A percentile compares a stretch with the other conserved stretches of the same genome.
Conservation (phyloP, 2,329 filamentous ascomycete genomes). For the Didymella segeticola region DNA sequence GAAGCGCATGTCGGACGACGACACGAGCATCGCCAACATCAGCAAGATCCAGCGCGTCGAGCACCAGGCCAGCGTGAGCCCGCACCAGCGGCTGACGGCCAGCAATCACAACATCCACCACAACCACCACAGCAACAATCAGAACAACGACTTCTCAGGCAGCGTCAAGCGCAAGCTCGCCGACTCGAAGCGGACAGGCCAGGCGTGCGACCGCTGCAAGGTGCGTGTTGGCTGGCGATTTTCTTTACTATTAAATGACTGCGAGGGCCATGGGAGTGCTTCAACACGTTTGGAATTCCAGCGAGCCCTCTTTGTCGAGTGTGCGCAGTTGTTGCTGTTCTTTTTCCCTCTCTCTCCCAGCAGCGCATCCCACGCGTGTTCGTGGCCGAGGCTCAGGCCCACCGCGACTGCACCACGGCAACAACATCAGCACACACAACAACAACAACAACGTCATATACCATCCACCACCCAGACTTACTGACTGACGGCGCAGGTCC, state of each 20-base stretch:
- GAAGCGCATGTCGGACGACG: conserved; percentile 23
- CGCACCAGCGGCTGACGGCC: conserved; percentile 22
- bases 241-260: too few relatives aligned
- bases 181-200: conserved; percentile 71
- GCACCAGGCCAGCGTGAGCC: conserved; percentile 12
- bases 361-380: too few relatives aligned
- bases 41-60: conserved; percentile 47
- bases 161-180: conserved; percentile 60
- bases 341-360: too few relatives aligned
- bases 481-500: conserved; percentile 62
- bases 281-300: too few relatives aligned
- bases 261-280: too few relatives aligned
- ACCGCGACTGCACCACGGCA: conserved; percentile 2
- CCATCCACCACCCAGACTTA: too few relatives aligned
- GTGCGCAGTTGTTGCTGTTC: too few relatives aligned
- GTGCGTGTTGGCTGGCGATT: conserved; percentile 59
- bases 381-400: conserved; percentile 7
- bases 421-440: neutral
- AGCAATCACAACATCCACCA: neutral
- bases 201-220: conserved; percentile 90
- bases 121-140: neutral
- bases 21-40: conserved; percentile 14
- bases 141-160: conserved; percentile 44
- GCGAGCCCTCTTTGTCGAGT: too few relatives aligned
- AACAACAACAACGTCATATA: too few relatives aligned